Evolutionary conservation across 1,284 basidiomycete species (phyloP).

Genomic region (Ceratobasidium papillatum): DNA sequence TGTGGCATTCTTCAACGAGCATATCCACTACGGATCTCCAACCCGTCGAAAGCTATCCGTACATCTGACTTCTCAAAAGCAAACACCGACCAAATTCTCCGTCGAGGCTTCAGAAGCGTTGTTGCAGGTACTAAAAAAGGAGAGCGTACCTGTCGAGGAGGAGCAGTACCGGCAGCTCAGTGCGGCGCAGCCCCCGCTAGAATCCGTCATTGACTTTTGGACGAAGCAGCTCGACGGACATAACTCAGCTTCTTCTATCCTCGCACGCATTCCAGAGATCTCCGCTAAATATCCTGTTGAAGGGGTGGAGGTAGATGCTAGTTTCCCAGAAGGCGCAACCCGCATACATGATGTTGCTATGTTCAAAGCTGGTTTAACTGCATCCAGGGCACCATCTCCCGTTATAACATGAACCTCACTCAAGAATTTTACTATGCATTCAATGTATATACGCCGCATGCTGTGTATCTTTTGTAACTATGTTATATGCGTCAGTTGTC

Average conservation of each 20-base stretch:
- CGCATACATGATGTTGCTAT: constrained; percentile 72
- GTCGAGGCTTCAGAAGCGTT: constrained; percentile 71
- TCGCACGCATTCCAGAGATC: constrained; percentile 48
- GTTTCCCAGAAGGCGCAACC: constrained; percentile 63
- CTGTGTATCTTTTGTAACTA: background rate
- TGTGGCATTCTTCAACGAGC: constrained; percentile 73
- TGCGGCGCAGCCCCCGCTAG: constrained; percentile 59
- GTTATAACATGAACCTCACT: constrained; percentile 44
- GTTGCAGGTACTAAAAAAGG: constrained; percentile 61
- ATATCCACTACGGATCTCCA: constrained; percentile 75
- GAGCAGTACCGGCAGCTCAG: constrained; percentile 59
- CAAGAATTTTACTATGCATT: background rate
- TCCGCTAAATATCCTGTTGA: constrained; percentile 60
- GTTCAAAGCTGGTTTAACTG: constrained; percentile 72
- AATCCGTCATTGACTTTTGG: constrained; percentile 65
- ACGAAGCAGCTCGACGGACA: constrained; percentile 61
- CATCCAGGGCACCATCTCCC: constrained; percentile 55
- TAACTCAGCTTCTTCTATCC: constrained; percentile 59
- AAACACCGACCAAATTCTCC: constrained; percentile 69
- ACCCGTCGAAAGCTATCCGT: constrained; percentile 82
- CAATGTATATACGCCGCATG: constrained; percentile 1
- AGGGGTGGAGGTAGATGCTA: constrained; percentile 51
- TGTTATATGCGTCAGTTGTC: constrained; percentile 17
- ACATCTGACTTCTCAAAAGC: constrained; percentile 75
- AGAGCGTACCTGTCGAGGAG: constrained; percentile 64